These are phyloP conservation scores for Phytophthora lateralis DNA, from an alignment of 352 stramenopile genomes.

Conservation along the genomic window DNA sequence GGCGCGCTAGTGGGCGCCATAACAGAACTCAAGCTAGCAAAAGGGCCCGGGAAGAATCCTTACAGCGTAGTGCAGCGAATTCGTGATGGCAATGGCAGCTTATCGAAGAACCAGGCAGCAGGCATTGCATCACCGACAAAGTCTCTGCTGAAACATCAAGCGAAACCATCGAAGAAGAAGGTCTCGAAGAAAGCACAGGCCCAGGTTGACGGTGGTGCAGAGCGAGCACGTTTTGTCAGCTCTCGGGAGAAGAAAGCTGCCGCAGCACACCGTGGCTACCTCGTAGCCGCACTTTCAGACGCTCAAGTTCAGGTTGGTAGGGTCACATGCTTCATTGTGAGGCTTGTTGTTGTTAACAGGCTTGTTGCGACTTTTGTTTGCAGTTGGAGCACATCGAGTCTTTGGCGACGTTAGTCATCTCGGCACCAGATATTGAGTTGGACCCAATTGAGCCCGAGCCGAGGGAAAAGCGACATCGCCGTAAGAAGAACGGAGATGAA, in stretches of 20 bases:
- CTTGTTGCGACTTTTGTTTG: neutral
- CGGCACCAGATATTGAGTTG: constrained; percentile 7
- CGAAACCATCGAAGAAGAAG: constrained; percentile 26
- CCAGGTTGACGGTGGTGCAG: neutral
- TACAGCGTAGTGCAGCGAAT: constrained; percentile 64
- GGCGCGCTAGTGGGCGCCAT: constrained; percentile 51
- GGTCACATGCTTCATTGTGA: neutral
- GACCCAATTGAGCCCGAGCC: constrained; percentile 2
- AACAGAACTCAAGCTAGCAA: constrained; percentile 37
- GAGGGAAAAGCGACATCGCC: neutral
- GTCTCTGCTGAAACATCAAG: constrained; percentile 1
- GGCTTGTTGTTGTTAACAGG: constrained; percentile 3
- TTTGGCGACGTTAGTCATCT: constrained; percentile 45
- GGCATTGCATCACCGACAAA: constrained; percentile 13
- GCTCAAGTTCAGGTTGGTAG: constrained; percentile 57
- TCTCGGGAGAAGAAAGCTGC: constrained; percentile 54
- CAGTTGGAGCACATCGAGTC: constrained; percentile 62
- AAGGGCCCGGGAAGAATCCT: constrained; percentile 48
- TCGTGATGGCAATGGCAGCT: constrained; percentile 1
- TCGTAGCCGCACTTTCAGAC: constrained; percentile 64
- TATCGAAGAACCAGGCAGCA: constrained; percentile 18
- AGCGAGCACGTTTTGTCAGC: constrained; percentile 50
- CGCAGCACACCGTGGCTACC: constrained; percentile 61
- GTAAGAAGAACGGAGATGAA: constrained; percentile 1
- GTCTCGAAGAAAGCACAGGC: constrained; percentile 14